Conservation (phyloP, 2,329 filamentous ascomycete species). For the Microcyclosporella mali region DNA sequence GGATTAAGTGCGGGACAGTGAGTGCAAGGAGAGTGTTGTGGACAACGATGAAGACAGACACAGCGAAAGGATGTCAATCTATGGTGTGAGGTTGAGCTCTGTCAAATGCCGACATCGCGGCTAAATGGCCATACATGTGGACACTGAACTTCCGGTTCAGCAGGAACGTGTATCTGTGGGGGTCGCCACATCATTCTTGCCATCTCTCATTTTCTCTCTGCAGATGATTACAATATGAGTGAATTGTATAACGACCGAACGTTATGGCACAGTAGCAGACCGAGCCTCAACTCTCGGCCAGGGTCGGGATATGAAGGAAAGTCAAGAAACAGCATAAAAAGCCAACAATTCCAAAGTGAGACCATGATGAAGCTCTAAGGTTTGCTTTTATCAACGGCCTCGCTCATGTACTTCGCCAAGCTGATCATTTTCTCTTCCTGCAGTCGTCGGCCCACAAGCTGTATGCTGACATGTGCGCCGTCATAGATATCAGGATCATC, state of each 20-base stretch:
- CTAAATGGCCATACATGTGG: not conserved
- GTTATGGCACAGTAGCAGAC: too few relatives aligned
- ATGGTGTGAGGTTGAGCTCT: not conserved
- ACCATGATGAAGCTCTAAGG: not conserved
- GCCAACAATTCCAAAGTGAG: not conserved
- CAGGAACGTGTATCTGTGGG: too few relatives aligned
- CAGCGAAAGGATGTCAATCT: not conserved
- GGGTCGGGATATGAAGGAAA: too few relatives aligned
- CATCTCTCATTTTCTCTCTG: too few relatives aligned
- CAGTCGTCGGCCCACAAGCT: conserved; percentile 31
- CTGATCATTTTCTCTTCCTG: conserved; percentile 37
- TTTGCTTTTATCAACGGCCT: conserved; percentile 14
- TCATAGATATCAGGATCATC: conserved; percentile 35
- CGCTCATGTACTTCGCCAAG: conserved; percentile 29
- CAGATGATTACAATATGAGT: too few relatives aligned
- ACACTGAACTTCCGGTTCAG: too few relatives aligned
- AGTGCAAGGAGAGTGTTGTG: not conserved
- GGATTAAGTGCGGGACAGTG: too few relatives aligned
- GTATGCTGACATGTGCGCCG: conserved; percentile 33
- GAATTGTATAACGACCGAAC: too few relatives aligned
- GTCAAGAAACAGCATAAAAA: too few relatives aligned
- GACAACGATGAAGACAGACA: not conserved
- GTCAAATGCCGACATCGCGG: conserved; percentile 15
- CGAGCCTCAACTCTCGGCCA: too few relatives aligned
- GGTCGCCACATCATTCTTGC: too few relatives aligned